Percentiles rank a stretch among this genome's conserved stretches.
These are phyloP conservation scores for Parachlorella kessleri DNA, from an alignment of 139 green algal species.

Conservation along the genomic window DNA sequence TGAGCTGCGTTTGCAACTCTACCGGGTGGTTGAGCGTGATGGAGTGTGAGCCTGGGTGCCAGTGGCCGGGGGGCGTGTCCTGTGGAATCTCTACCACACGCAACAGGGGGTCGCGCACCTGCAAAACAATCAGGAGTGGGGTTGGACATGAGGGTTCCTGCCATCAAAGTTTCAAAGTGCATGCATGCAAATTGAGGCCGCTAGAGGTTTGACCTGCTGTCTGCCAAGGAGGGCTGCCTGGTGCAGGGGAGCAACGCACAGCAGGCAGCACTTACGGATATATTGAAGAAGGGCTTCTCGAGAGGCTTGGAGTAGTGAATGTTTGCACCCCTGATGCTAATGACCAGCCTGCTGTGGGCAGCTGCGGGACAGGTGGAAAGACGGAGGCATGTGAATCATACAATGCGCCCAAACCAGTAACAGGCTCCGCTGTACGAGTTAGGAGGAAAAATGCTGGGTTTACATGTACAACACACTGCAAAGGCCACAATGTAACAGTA, in stretches of 20 bases:
- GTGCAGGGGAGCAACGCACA: background rate
- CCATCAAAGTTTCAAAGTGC: background rate
- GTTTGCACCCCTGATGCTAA: slow-evolving; percentile 15
- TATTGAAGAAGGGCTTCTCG: slow-evolving; percentile 49
- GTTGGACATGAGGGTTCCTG: background rate
- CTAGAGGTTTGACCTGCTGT: background rate
- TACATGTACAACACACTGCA: no score
- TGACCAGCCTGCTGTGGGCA: no score
- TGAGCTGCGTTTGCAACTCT: slow-evolving; percentile 33
- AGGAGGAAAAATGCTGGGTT: no score
- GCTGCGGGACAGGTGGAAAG: no score
- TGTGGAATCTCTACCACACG: slow-evolving; percentile 38
- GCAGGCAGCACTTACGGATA: slow-evolving; percentile 28
- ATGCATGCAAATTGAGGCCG: slow-evolving; percentile 9
- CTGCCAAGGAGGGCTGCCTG: background rate
- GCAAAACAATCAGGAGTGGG: background rate
- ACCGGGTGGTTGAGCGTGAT: slow-evolving; percentile 39
- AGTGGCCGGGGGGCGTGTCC: slow-evolving; percentile 48
- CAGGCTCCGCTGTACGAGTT: no score
- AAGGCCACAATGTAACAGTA: no score
- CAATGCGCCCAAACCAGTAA: no score
- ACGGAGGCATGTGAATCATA: no score
- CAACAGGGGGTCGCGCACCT: slow-evolving; percentile 26
- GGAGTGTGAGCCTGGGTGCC: slow-evolving; percentile 8
- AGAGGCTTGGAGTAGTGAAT: slow-evolving; percentile 43